Conservation (phyloP, 2,329 filamentous ascomycete species). For the Fusarium setosum region DNA sequence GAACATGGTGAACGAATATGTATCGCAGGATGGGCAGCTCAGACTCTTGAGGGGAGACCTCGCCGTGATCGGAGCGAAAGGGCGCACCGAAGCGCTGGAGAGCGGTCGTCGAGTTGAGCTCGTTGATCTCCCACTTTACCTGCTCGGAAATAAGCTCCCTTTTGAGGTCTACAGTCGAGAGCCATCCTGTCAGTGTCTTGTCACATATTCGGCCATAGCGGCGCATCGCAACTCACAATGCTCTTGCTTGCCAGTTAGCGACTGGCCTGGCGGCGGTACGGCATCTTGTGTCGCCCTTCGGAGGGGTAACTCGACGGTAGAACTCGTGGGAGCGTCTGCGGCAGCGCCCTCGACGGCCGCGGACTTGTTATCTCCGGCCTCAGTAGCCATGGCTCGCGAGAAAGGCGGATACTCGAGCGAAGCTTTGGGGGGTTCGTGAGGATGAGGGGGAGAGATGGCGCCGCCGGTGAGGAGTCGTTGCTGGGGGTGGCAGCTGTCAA, state of each 20-base stretch:
- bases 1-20: slow-evolving; percentile 97
- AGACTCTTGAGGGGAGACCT: slow-evolving; percentile 92
- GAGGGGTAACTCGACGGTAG: slow-evolving; percentile 44
- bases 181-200: slow-evolving; percentile 24
- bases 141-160: slow-evolving; percentile 93
- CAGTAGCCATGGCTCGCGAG: slow-evolving; percentile 43
- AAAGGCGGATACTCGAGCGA: slow-evolving; percentile 16
- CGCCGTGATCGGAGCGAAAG: slow-evolving; percentile 91
- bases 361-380: slow-evolving; percentile 40
- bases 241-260: slow-evolving; percentile 94
- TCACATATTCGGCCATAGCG: not conserved
- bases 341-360: slow-evolving; percentile 33
- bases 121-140: slow-evolving; percentile 88
- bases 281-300: slow-evolving; percentile 43
- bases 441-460: not conserved
- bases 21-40: slow-evolving; percentile 93
- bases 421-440: not conserved
- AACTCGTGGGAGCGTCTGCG: slow-evolving; percentile 19
- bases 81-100: slow-evolving; percentile 95
- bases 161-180: slow-evolving; percentile 76
- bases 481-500: slow-evolving; percentile 8
- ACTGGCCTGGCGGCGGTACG: slow-evolving; percentile 56
- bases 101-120: slow-evolving; percentile 94
- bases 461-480: not conserved
- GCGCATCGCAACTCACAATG: slow-evolving; percentile 74